These are phyloP conservation scores for Ilex paraguariensis DNA, from an alignment of 305 asterid species.

Conservation along the genomic window DNA sequence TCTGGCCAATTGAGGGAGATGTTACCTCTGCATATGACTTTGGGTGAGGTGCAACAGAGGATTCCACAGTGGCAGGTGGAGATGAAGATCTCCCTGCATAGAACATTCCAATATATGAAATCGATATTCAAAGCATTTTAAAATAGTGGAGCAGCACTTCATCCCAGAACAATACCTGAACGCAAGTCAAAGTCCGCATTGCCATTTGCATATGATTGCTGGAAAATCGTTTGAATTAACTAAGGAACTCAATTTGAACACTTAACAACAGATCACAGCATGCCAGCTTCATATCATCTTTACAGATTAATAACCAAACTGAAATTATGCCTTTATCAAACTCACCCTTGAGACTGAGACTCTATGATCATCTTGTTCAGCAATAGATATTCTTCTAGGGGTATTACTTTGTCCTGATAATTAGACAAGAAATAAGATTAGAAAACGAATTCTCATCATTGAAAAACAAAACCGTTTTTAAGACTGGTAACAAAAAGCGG, in stretches of 20 bases:
- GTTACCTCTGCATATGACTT: constrained; percentile 86
- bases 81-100: constrained; percentile 68
- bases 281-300: not conserved
- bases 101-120: constrained; percentile 13
- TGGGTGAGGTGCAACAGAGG: constrained; percentile 75
- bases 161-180: constrained; percentile 51
- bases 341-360: constrained; percentile 54
- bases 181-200: constrained; percentile 44
- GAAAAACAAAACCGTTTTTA: not conserved
- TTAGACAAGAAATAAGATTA: constrained; percentile 11
- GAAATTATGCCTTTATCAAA: constrained; percentile 6
- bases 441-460: not conserved
- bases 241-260: constrained; percentile 4
- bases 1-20: constrained; percentile 1
- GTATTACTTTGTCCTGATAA: constrained; percentile 51
- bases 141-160: constrained; percentile 6
- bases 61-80: constrained; percentile 64
- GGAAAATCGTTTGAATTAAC: constrained; percentile 25
- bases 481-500: not conserved
- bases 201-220: constrained; percentile 78
- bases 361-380: constrained; percentile 42
- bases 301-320: not conserved
- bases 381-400: constrained; percentile 31
- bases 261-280: constrained; percentile 6
- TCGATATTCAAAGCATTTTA: not conserved